These are phyloP conservation scores for Heliophila coronopifolia DNA, from an alignment of 441 rosid genomes.

Conservation along the genomic window DNA sequence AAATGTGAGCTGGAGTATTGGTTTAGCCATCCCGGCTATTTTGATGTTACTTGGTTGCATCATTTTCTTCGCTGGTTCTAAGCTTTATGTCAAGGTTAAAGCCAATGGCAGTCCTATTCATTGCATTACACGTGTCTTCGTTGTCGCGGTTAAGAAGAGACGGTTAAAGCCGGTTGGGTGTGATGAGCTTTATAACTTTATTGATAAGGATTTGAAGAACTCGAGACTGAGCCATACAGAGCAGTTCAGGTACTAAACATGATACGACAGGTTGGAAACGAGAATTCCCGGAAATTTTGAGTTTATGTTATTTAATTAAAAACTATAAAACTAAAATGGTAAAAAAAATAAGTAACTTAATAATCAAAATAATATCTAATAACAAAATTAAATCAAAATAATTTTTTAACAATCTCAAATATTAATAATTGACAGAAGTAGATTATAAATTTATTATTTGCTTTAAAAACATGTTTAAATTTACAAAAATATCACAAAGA, in stretches of 20 bases:
- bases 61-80: constrained; percentile 58
- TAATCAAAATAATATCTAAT: no score
- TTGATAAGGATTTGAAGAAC: constrained; percentile 37
- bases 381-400: no score
- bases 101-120: constrained; percentile 58
- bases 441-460: no score
- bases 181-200: constrained; percentile 37
- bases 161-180: constrained; percentile 31
- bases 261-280: no score
- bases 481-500: no score
- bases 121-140: constrained; percentile 39
- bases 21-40: constrained; percentile 56
- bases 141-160: constrained; percentile 51
- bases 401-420: no score
- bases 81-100: constrained; percentile 52
- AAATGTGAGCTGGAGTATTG: constrained; percentile 64
- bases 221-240: constrained; percentile 47
- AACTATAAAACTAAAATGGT: no score
- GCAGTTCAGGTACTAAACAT: constrained; percentile 55
- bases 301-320: no score
- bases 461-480: no score
- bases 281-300: no score
- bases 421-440: no score
- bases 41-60: constrained; percentile 57
- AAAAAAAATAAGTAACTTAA: no score